Base-by-base conservation (phyloP, 345 rosid genomes). In the Dimocarpus longan region DNA sequence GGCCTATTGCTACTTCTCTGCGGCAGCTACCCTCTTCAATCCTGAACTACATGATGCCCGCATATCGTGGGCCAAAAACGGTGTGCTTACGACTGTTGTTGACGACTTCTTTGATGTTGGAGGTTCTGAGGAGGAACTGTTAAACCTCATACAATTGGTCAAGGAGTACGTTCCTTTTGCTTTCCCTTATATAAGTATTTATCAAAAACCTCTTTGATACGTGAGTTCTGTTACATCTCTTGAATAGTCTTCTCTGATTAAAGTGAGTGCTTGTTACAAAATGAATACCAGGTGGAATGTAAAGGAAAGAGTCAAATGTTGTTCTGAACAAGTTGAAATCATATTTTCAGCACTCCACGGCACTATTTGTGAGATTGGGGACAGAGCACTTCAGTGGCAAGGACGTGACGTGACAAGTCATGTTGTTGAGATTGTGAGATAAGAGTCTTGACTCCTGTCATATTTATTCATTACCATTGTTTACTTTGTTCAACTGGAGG, bases 61-160 rank as follows among this genome's bases (percentile, higher is more conserved):
- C 54, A 87, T 91, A 63, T 84, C 96, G n/a, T 95, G 98, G 99
- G 97, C 97, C 69, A 95, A 95, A 89, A 91, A 90, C 69, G 90
- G 90, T 22, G 95, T 94, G 44, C 94, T 95, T 74, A 88, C 96
- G 32, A 95, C 98, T 9, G 91, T 93, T 64, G 86, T 93, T 13
- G 99, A 93, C 60, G 99, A 93, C 80, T 95, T 95, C 76, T 95
- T 87, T 74, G 98, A 95, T 76, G 85, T 92, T 80, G 98, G 96
- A 74, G 98, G 95, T 50, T 92, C 98, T 26, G 85, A 77, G 70
- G 95, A 90, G 81, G 98, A 95, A 79, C 78, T 90, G 42, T 73
- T 85, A 62, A 93, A 93, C 89, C 86, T 95, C 67, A 77, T 92
- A 56, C 80, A 89, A 43, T 86, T 93, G 86, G 67, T 95, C 40